phyloP scores from a whole-genome alignment of 2,329 filamentous ascomycete species.

The Acrocalymma vagum region DNA sequence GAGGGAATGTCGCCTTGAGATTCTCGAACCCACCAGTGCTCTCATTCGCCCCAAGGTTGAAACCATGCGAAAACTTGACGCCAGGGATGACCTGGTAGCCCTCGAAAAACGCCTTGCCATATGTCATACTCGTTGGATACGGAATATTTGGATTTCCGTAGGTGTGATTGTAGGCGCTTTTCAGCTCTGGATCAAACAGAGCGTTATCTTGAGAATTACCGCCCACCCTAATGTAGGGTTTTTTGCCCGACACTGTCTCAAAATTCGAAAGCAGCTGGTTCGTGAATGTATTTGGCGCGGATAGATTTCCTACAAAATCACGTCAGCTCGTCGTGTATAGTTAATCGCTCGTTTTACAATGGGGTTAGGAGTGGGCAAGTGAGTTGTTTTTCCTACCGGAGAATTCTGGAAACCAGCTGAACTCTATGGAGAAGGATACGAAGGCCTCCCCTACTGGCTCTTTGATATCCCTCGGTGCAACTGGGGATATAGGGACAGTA shows the following conservation, averaged over 20 bases:
- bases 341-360: no score
- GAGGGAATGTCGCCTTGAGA: conserved; percentile 62
- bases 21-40: conserved; percentile 58
- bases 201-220: conserved; percentile 75
- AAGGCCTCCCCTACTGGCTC: conserved; percentile 53
- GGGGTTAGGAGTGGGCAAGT: no score
- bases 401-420: conserved; percentile 63
- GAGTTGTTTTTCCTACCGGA: no score
- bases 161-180: conserved; percentile 61
- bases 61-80: conserved; percentile 67
- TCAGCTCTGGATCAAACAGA: conserved; percentile 64
- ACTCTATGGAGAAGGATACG: conserved; percentile 62
- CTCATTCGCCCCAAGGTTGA: conserved; percentile 66
- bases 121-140: conserved; percentile 67
- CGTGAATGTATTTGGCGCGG: conserved; percentile 67
- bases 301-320: conserved; percentile 63
- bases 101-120: conserved; percentile 70
- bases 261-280: conserved; percentile 68
- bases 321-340: no score
- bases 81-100: conserved; percentile 66
- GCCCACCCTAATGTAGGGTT: conserved; percentile 69
- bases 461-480: no score
- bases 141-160: conserved; percentile 57
- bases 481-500: no score
- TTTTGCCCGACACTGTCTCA: conserved; percentile 61